phyloP scores from a whole-genome alignment of 2,329 filamentous ascomycete species.

The Fusarium heterosporum region DNA sequence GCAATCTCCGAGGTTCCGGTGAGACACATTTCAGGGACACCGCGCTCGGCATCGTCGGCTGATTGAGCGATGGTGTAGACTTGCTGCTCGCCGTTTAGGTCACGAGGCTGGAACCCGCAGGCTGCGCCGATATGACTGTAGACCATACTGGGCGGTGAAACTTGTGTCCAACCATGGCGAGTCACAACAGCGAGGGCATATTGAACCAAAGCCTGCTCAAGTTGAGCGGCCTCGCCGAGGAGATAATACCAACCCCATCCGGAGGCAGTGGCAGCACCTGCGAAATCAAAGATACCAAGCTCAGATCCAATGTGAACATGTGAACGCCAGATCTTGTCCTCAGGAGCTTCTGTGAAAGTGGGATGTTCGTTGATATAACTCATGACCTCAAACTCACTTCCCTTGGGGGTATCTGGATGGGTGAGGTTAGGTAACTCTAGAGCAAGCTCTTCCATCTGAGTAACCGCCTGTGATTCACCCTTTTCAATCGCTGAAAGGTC shows the following conservation, averaged over 20 bases:
- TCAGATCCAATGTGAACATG: slow-evolving; percentile 89
- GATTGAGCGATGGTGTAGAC: slow-evolving; percentile 83
- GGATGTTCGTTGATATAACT: slow-evolving; percentile 82
- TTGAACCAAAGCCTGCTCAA: slow-evolving; percentile 94
- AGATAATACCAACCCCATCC: slow-evolving; percentile 99
- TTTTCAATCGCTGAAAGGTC: slow-evolving; percentile 70
- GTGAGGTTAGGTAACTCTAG: slow-evolving; percentile 89
- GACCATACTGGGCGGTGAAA: slow-evolving; percentile 88
- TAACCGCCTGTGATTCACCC: slow-evolving; percentile 67
- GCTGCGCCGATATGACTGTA: slow-evolving; percentile 91
- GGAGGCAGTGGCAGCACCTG: slow-evolving; percentile 80
- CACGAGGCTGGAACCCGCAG: slow-evolving; percentile 94
- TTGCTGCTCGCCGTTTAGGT: slow-evolving; percentile 91
- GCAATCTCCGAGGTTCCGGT: slow-evolving; percentile 95
- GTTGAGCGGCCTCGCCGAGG: slow-evolving; percentile 86
- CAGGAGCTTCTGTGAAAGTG: slow-evolving; percentile 51
- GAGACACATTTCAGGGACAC: slow-evolving; percentile 78
- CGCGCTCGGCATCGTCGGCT: slow-evolving; percentile 68
- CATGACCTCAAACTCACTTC: slow-evolving; percentile 72
- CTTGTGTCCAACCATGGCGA: slow-evolving; percentile 79
- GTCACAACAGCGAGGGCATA: slow-evolving; percentile 83
- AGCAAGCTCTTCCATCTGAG: slow-evolving; percentile 80
- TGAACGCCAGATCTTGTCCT: slow-evolving; percentile 68
- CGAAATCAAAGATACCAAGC: slow-evolving; percentile 92
- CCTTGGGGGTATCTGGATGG: slow-evolving; percentile 78